Percentiles rank a stretch among this genome's conserved stretches.
Evolutionary conservation across 225 moss, liverwort and hornwort genomes (phyloP).

Genomic region (Takakia lepidozioides): DNA sequence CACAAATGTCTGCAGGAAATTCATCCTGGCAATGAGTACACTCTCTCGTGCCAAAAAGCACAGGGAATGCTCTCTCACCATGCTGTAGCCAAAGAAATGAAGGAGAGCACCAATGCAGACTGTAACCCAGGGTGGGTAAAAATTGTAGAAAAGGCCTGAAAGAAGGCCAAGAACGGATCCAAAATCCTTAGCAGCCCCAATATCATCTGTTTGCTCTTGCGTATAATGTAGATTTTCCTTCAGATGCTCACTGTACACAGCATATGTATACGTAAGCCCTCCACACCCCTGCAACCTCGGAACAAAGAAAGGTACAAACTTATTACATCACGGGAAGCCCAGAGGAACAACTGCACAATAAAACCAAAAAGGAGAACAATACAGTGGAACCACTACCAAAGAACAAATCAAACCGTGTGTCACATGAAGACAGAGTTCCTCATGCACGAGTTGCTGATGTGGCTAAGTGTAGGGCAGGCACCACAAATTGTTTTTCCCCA

Average conservation of each 20-base stretch:
- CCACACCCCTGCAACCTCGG: conserved; percentile 35
- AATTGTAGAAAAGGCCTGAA: conserved; percentile 47
- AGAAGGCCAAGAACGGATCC: conserved; percentile 49
- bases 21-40: no score
- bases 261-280: conserved; percentile 52
- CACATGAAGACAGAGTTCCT: no score
- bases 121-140: conserved; percentile 57
- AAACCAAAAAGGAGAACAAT: not conserved
- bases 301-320: not conserved
- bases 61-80: conserved; percentile 17
- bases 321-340: not conserved
- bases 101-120: conserved; percentile 44
- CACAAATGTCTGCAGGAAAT: no score
- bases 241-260: conserved; percentile 57
- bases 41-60: no score
- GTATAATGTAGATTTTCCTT: conserved; percentile 45
- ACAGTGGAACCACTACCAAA: not conserved
- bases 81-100: conserved; percentile 54
- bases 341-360: not conserved
- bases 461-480: no score
- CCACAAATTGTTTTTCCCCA: no score
- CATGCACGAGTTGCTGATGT: no score
- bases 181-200: conserved; percentile 60
- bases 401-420: not conserved
- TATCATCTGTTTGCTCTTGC: conserved; percentile 56